phyloP scores from a whole-genome alignment of 1,139 yeast genomes.

The Debaryomyces sp. region DNA sequence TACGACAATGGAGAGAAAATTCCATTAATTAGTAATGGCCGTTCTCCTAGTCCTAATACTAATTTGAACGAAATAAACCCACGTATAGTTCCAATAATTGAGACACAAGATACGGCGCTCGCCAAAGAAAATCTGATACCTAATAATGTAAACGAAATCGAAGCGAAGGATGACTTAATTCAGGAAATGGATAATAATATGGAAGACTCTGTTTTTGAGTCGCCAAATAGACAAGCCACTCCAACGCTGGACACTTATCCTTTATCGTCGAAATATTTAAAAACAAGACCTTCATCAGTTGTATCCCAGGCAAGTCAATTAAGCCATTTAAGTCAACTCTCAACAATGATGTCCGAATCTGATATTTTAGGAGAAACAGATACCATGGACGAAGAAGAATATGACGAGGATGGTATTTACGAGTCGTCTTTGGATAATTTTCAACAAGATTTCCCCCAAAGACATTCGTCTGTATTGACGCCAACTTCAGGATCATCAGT shows the following conservation, averaged over 20 bases:
- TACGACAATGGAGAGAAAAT: neutral
- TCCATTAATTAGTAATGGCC: neutral
- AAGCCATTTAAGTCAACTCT: conserved; percentile 59
- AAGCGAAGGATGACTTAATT: neutral
- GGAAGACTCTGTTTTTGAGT: conserved; percentile 1
- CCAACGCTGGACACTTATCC: conserved; percentile 5
- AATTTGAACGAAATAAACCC: neutral
- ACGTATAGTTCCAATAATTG: neutral
- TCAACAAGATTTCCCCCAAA: conserved; percentile 20
- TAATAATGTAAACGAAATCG: neutral
- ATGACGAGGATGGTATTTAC: conserved; percentile 37
- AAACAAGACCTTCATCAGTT: conserved; percentile 64
- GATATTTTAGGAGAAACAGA: conserved; percentile 49
- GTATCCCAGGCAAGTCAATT: conserved; percentile 63
- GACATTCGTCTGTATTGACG: neutral
- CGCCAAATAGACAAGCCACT: conserved; percentile 8
- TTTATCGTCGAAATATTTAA: conserved; percentile 1
- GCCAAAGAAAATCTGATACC: neutral
- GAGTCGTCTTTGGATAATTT: conserved; percentile 35
- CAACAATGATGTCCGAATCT: conserved; percentile 51
- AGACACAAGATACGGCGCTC: conserved; percentile 1
- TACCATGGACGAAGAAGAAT: conserved; percentile 46
- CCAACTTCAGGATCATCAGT: conserved; percentile 6
- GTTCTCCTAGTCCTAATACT: conserved; percentile 2
- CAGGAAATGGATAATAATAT: neutral